Evolutionary conservation across 2,329 filamentous ascomycete species (phyloP).

Genomic region (Xylariomycetidae sp.): DNA sequence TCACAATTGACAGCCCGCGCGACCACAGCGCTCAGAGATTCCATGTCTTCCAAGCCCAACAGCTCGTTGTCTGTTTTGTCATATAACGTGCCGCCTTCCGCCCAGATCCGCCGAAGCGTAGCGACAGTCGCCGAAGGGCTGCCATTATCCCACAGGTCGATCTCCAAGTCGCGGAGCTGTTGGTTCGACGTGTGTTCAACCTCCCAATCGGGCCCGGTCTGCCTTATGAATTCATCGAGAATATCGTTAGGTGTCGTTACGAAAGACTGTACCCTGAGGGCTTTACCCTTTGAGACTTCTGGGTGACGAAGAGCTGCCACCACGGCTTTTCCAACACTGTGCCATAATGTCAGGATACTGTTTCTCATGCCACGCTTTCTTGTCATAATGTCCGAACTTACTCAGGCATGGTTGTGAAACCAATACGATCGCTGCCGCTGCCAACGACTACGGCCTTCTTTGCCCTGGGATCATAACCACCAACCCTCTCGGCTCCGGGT

Average conservation of each 20-base stretch:
- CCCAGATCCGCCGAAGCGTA: conserved; percentile 16
- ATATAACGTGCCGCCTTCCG: conserved; percentile 13
- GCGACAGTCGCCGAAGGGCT: conserved; percentile 5
- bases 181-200: conserved; percentile 47
- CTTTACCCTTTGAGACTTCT: conserved; percentile 44
- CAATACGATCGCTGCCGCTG: conserved; percentile 54
- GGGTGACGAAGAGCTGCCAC: conserved; percentile 56
- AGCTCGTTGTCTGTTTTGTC: conserved; percentile 13
- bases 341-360: conserved; percentile 3
- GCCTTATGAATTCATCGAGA: conserved; percentile 60
- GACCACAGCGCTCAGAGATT: conserved; percentile 47
- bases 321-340: conserved; percentile 60
- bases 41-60: conserved; percentile 36
- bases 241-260: conserved; percentile 58
- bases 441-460: conserved; percentile 57
- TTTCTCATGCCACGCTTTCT: too few relatives aligned
- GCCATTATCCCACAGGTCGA: conserved; percentile 7
- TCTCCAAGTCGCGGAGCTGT: conserved; percentile 44
- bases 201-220: conserved; percentile 54
- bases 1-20: conserved; percentile 31
- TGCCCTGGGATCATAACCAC: conserved; percentile 51
- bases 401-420: conserved; percentile 68
- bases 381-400: too few relatives aligned
- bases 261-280: conserved; percentile 66
- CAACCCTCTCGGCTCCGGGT: conserved; percentile 34